phyloP scores from a whole-genome alignment of 2,329 filamentous ascomycete genomes.

The Cytospora leucostoma region DNA sequence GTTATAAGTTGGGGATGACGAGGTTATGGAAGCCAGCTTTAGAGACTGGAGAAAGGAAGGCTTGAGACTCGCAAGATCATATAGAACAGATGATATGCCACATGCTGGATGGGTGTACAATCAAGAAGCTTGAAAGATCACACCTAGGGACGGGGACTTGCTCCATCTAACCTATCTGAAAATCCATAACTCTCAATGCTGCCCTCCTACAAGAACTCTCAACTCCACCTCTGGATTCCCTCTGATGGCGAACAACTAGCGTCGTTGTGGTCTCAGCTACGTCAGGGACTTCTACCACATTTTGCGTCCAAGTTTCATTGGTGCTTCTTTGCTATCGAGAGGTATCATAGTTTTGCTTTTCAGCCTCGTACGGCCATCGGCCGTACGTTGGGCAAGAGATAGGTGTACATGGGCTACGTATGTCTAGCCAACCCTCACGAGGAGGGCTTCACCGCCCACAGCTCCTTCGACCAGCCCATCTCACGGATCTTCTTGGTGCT shows the following conservation, averaged over 20 bases:
- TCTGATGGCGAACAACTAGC: not conserved
- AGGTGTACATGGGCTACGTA: slow-evolving; percentile 1
- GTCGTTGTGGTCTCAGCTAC: not conserved
- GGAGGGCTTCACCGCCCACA: slow-evolving; percentile 59
- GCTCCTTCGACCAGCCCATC: slow-evolving; percentile 63
- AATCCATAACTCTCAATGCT: too few species aligned
- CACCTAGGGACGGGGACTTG: too few species aligned
- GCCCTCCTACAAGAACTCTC: too few species aligned
- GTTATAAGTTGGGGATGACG: too few species aligned
- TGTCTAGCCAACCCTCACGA: not conserved
- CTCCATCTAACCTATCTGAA: too few species aligned
- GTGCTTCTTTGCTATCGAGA: slow-evolving; percentile 10
- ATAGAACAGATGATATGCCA: too few species aligned
- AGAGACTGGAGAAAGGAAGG: too few species aligned
- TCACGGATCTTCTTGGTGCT: slow-evolving; percentile 62
- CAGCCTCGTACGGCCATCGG: not conserved
- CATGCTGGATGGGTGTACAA: too few species aligned
- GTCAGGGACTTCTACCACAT: not conserved
- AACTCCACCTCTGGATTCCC: not conserved
- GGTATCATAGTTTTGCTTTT: slow-evolving; percentile 23
- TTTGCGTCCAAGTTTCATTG: not conserved
- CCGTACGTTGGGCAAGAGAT: slow-evolving; percentile 12
- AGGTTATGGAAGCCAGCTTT: too few species aligned
- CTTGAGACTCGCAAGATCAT: too few species aligned
- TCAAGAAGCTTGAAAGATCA: too few species aligned